Percentiles rank a stretch among this genome's conserved stretches.
Conservation (phyloP, 305 asterid species). For the Fraxinus velutina region DNA sequence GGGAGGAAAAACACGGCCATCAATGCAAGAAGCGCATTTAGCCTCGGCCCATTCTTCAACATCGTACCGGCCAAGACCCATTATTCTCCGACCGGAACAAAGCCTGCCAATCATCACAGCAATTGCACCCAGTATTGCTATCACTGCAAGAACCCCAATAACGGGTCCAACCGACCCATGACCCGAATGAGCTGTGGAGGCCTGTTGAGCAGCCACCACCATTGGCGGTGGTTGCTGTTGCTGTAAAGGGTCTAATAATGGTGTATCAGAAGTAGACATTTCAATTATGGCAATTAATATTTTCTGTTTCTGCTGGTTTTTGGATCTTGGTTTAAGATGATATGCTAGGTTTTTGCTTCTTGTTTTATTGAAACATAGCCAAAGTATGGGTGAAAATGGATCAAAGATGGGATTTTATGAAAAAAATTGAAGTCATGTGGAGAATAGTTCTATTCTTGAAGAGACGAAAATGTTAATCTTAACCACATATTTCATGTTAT, state of each 20-base stretch:
- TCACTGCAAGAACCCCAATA: constrained; percentile 69
- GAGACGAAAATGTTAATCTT: not conserved
- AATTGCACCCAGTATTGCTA: constrained; percentile 51
- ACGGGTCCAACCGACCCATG: constrained; percentile 82
- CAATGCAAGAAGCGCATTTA: constrained; percentile 70
- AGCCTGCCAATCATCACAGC: constrained; percentile 81
- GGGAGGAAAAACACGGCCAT: constrained; percentile 50
- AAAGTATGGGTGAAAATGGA: not conserved
- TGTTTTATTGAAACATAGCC: not conserved
- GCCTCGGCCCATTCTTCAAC: constrained; percentile 65
- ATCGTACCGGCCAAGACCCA: constrained; percentile 61
- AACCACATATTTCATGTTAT: not conserved
- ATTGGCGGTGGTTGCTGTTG: constrained; percentile 52
- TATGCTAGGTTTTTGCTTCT: not conserved
- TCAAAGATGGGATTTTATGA: not conserved
- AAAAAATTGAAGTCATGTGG: not conserved
- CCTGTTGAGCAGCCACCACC: constrained; percentile 45
- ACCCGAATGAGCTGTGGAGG: constrained; percentile 43
- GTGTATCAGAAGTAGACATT: constrained; percentile 41
- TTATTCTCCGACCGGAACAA: constrained; percentile 64
- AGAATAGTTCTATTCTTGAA: not conserved
- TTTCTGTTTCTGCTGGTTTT: constrained; percentile 4
- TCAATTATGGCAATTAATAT: not conserved
- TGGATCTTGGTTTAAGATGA: constrained; percentile 1
- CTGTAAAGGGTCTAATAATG: constrained; percentile 30